phyloP scores from a whole-genome alignment of 345 rosid species.

The Acer saccharum region DNA sequence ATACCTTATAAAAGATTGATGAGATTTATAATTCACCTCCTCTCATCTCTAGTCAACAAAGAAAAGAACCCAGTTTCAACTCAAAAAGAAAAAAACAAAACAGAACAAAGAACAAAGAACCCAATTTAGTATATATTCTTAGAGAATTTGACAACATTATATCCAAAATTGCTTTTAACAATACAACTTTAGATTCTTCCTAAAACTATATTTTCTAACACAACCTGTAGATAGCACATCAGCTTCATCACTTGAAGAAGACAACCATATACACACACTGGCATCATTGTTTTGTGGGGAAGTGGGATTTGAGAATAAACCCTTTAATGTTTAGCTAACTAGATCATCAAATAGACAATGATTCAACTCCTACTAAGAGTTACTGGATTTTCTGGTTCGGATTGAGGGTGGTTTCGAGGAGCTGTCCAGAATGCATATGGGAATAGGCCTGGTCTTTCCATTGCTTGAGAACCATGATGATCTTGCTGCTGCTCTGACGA shows the following conservation, averaged over 20 bases:
- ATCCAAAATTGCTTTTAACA: neutral
- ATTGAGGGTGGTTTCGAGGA: constrained; percentile 9
- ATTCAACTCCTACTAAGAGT: constrained; percentile 13
- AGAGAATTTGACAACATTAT: neutral
- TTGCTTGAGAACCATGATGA: constrained; percentile 15
- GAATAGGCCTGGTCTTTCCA: constrained; percentile 34
- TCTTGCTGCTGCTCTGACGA: constrained; percentile 33
- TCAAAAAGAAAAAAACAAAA: too few relatives aligned
- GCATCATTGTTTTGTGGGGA: too few relatives aligned
- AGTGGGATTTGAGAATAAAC: neutral
- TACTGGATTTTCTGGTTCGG: constrained; percentile 27
- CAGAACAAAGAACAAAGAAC: too few relatives aligned
- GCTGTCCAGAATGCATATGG: constrained; percentile 26
- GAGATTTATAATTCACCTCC: neutral
- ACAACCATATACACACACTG: too few relatives aligned
- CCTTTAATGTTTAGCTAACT: constrained; percentile 7
- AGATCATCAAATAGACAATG: constrained; percentile 4
- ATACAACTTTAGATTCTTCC: neutral
- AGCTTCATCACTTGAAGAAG: too few relatives aligned
- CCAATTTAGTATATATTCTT: neutral
- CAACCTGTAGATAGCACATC: too few relatives aligned
- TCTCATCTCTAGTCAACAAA: neutral
- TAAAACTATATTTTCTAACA: neutral
- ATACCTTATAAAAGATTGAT: neutral
- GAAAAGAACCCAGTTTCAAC: neutral